Evolutionary conservation across 306 rosid species (phyloP), one percentile per base, ranked within the genome.

Genomic region (Pterocarpus santalinus): DNA sequence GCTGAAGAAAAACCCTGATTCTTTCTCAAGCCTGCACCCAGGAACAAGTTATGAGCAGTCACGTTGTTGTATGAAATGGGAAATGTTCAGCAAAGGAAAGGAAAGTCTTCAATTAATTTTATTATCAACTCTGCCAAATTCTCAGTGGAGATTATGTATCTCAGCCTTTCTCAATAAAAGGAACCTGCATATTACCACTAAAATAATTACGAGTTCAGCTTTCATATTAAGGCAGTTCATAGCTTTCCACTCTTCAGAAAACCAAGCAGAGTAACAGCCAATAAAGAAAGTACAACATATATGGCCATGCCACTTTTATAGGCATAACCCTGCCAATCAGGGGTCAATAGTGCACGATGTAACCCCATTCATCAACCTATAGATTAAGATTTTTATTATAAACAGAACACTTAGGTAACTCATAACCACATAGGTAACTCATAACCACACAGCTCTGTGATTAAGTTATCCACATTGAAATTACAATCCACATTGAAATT

Each of bases 1-100:
- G 86, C 92, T 89, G 92, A 94, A 94, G 91, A 84, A 94, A 87
- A 88, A 92, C 38, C 94, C 98, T 5, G 98, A 92, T 81, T 94
- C 97, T 78, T 94, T 90, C 90, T 94, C 98, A 10, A 94, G 97
- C 82, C 98, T 94, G 51, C 44, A 69, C 49, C 51, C 69, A 35
- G 2, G 61, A 62, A 53, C 12, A 75, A 47, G 56, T 49, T 71
- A 39, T 17, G 30, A 68, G 75, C 64, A 56, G 32, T 16, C 32
- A 60, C 1, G 22, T 15, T 71, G 32, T 69, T n/a, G 44, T 13
- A 32, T 28, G 38, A 78, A 41, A 70, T 0, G 11, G 66, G n/a
- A 81, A 70, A 55, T 13, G 43, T 63, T 38, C 32, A 13, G 49
- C 32, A 28, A 51, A 0, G 30, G 60, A 68, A 56, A 61, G 17